Base-by-base conservation (phyloP, 164 flowering plant genomes). In the Chimonanthus praecox region DNA sequence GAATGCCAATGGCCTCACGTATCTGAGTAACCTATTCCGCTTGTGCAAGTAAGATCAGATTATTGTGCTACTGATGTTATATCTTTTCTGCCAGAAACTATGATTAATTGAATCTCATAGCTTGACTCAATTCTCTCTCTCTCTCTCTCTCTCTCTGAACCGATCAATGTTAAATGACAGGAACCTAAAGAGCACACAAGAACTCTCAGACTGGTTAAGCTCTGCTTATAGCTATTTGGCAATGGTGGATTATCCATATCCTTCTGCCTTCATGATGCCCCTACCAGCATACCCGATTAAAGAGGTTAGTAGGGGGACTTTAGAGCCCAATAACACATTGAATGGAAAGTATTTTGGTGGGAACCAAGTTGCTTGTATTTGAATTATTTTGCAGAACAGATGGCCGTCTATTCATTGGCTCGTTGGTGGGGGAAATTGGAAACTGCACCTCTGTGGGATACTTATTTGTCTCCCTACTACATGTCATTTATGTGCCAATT, bases 221-320 rank as follows among this genome's bases (percentile, higher is more conserved):
- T 85, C 90, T 68, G 98, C 98, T 62, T 94, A 92, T 80, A 91
- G 92, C 77, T 90, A 74, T 83, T 83, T 92, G 86, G 97, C 97
- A 16, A 92, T 92, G 98, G 94, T 84, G 76, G 79, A 94, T 78
- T 94, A 94, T 72, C 98, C 98, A 6, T 89, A 88, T 76, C 87
- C 94, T 72, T 74, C 98, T 6, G 80, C 79, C 3, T 94, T 94
- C 80, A 0, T 91, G 73, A 92, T 89, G 97, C 94, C 97, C 75
- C 75, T 94, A 78, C 98, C 98, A 68, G 98, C 84, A 81, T 51
- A 88, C 64, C 98, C 98, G 15, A 87, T 94, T 69, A 90, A 83
- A 80, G 97, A 94, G 94, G 98, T 92, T 58, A 67, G 84, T 78
- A 65, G 3, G 2, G 21, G 47, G 43, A n/a, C 18, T 43, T 60